These are phyloP conservation scores for Balakata baccata DNA, from an alignment of 345 rosid genomes.

Conservation along the genomic window DNA sequence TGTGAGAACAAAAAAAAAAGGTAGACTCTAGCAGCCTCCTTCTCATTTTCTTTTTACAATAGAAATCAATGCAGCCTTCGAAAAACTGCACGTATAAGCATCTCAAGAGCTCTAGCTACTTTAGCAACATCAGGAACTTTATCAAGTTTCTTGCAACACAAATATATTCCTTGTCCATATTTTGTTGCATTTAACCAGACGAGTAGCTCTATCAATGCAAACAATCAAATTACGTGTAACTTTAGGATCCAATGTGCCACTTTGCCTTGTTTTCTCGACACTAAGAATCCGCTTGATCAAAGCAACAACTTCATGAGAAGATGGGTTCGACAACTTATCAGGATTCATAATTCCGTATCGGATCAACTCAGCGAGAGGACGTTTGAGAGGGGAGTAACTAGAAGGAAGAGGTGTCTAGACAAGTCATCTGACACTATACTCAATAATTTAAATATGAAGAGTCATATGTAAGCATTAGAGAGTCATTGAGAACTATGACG, in stretches of 20 bases:
- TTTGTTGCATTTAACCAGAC: slow-evolving; percentile 94
- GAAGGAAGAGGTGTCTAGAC: slow-evolving; percentile 86
- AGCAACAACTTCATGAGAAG: slow-evolving; percentile 96
- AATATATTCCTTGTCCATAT: slow-evolving; percentile 93
- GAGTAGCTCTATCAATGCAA: slow-evolving; percentile 86
- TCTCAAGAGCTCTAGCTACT: slow-evolving; percentile 83
- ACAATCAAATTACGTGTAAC: slow-evolving; percentile 93
- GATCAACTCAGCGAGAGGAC: slow-evolving; percentile 74
- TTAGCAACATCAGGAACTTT: slow-evolving; percentile 78
- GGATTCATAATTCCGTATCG: slow-evolving; percentile 83
- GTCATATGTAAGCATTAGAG: no score
- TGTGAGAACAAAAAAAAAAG: no score
- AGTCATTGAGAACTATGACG: no score
- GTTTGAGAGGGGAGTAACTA: slow-evolving; percentile 87
- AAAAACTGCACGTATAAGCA: slow-evolving; percentile 89
- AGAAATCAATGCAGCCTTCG: slow-evolving; percentile 83
- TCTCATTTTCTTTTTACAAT: slow-evolving; percentile 96
- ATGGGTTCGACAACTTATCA: slow-evolving; percentile 92
- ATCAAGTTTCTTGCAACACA: slow-evolving; percentile 88
- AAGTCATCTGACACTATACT: no score
- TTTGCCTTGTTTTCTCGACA: slow-evolving; percentile 92
- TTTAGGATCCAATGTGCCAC: slow-evolving; percentile 93
- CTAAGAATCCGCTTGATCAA: slow-evolving; percentile 92
- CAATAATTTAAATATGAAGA: no score
- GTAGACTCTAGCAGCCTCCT: no score